Percentiles rank a stretch among this genome's conserved stretches.
phyloP scores from a whole-genome alignment of 2,329 filamentous ascomycete species.

The Alternaria atra region DNA sequence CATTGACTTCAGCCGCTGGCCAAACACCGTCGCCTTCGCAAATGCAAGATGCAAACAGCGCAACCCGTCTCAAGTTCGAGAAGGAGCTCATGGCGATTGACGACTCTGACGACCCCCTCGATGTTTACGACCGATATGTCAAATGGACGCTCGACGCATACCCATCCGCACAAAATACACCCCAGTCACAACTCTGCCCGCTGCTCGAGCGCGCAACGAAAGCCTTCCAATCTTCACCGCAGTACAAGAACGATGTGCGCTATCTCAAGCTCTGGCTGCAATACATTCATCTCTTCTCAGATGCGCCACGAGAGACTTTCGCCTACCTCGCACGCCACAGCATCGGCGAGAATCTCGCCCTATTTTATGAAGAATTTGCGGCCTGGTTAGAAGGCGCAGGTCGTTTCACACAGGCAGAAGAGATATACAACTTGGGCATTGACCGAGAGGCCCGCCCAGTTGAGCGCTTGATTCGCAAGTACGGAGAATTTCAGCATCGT shows the following conservation, averaged over 20 bases:
- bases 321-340: conserved; percentile 88
- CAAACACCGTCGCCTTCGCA: conserved; percentile 67
- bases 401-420: conserved; percentile 89
- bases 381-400: conserved; percentile 87
- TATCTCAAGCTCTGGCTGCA: conserved; percentile 94
- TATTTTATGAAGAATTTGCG: conserved; percentile 98
- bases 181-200: conserved; percentile 87
- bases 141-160: conserved; percentile 97
- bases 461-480: conserved; percentile 85
- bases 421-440: conserved; percentile 90
- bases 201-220: conserved; percentile 94
- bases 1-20: conserved; percentile 56
- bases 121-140: conserved; percentile 95
- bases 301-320: conserved; percentile 91
- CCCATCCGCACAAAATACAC: conserved; percentile 89
- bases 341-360: conserved; percentile 84
- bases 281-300: conserved; percentile 92
- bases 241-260: conserved; percentile 94
- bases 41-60: conserved; percentile 79
- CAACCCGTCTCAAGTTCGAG: conserved; percentile 84
- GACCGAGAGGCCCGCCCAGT: conserved; percentile 85
- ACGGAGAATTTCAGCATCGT: conserved; percentile 87
- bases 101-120: conserved; percentile 93
- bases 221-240: conserved; percentile 80
- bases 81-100: conserved; percentile 78